Base-by-base conservation (phyloP, 352 stramenopile genomes). In the Globisporangium splendens region DNA sequence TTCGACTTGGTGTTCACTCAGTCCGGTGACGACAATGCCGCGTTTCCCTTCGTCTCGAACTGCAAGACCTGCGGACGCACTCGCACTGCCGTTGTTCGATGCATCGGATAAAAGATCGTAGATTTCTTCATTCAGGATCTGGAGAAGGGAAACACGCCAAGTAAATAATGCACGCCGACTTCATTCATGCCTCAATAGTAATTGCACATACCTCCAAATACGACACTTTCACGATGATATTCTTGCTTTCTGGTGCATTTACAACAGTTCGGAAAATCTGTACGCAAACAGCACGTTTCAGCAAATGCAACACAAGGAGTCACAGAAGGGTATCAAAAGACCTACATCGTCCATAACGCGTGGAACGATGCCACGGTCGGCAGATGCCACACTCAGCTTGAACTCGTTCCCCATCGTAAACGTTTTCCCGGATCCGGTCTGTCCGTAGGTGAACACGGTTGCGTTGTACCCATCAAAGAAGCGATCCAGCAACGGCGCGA, bases 101-200 rank as follows among this genome's bases (percentile, higher is more conserved):
- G 61, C 31, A 14, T 15, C 22, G 11, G 65, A 75, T 10, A 99
- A 75, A 24, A 99, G 76, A 71, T 99, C 96, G 13, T 83, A 75
- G 52, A 99, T 88, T 63, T 98, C 91, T 83, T 99, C 96, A 53
- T 99, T 99, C 61, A 99, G 95, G 44, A 99, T 96, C 88, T 98
- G 75, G 21, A 39, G 24, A 35, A 35, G 28, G 10, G 7, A 35
- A 35, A 18, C 13, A 12, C 8, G 6, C 3, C 39, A 44, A 18
- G 7, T 35, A 35, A 35, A 35, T 35, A 1, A 35, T 35, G 28
- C 28, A 35, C 10, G 28, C 28, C 28, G 28, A 35, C 28, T 11
- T 35, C 28, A 35, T 35, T 35, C 28, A 35, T 35, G 28, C 2
- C 8, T 35, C 28, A 10, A 35, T 35, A 6, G 28, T 8, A 35